Conservation (phyloP, 129 eudicot species). For the Flaveria trinervia region DNA sequence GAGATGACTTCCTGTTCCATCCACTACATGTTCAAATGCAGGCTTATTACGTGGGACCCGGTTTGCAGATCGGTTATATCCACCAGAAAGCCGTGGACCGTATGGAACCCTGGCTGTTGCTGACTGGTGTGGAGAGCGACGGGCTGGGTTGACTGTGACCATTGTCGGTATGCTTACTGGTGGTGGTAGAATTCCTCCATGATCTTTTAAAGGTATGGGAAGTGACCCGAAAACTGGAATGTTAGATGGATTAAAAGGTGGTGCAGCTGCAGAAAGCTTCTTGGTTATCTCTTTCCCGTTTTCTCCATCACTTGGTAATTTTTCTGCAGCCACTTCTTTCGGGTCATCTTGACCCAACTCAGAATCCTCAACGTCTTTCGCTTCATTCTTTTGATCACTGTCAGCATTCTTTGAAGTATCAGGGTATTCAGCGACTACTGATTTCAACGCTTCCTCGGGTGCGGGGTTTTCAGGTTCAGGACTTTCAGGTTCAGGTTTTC, state of each 20-base stretch:
- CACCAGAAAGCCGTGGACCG: conserved; percentile 93
- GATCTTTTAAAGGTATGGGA: conserved; percentile 68
- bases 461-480: conserved; percentile 7
- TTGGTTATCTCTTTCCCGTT: conserved; percentile 63
- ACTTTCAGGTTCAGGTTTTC: neutral
- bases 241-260: conserved; percentile 78
- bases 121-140: conserved; percentile 92
- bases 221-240: conserved; percentile 70
- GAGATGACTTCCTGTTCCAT: conserved; percentile 48
- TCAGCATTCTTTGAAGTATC: conserved; percentile 36
- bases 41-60: conserved; percentile 70
- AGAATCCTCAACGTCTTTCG: conserved; percentile 16
- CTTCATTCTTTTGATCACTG: conserved; percentile 18
- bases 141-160: conserved; percentile 64
- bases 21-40: conserved; percentile 49
- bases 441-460: conserved; percentile 14
- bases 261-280: conserved; percentile 95
- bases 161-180: conserved; percentile 74
- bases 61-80: conserved; percentile 63
- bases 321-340: conserved; percentile 31
- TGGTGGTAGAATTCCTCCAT: conserved; percentile 80
- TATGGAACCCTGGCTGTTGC: conserved; percentile 97
- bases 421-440: conserved; percentile 32
- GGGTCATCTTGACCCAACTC: conserved; percentile 39
- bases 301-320: conserved; percentile 43